Evolutionary conservation across 169 alveolate species (phyloP), one percentile per base, ranked within the genome.

Genomic region (Theileria orientalis): DNA sequence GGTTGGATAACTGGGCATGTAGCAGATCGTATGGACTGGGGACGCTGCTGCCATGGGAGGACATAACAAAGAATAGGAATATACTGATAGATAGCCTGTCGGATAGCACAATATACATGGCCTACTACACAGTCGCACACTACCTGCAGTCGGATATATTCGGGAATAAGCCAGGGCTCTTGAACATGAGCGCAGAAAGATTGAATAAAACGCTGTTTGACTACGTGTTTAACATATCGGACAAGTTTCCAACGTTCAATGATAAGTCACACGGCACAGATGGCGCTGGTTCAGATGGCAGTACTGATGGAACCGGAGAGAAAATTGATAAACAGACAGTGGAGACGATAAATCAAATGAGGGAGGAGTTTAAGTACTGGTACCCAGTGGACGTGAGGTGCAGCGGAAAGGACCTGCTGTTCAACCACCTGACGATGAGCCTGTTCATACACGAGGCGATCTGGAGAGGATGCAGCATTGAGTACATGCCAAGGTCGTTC

Each of bases 41-140:
- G 2, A 96, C 99, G 40, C 90, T 83, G 84, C 70, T 83, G 80
- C 83, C 80, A 1, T 67, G 80, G 57, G 93, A 85, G 56, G 80
- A 86, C 21, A 79, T 69, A 25, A 77, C 25, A 2, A 74, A 79
- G 51, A 91, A 88, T 40, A 89, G 86, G 78, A 91, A 90, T 41
- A 91, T 90, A 64, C 74, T 98, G 60, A 97, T 98, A 40, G 99
- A 98, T 78, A 94, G 99, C 37, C 93, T 98, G 21, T 95, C 99
- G 14, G 99, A 98, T 85, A 97, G 99, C 11, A 98, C 99, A 23
- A 96, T 98, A 59, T 98, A 98, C 83, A 96, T 98, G 98, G 99
- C 99, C 25, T 97, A 96, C 88, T 98, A 98, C 91, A 97, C 99
- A 46, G 92, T 98, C 40, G 96, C 98, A 13, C 99, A 98, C 85